Evolutionary conservation across 1,139 yeast species (phyloP), one percentile per base, ranked within the genome.

Genomic region (Candida frijolesensis): DNA sequence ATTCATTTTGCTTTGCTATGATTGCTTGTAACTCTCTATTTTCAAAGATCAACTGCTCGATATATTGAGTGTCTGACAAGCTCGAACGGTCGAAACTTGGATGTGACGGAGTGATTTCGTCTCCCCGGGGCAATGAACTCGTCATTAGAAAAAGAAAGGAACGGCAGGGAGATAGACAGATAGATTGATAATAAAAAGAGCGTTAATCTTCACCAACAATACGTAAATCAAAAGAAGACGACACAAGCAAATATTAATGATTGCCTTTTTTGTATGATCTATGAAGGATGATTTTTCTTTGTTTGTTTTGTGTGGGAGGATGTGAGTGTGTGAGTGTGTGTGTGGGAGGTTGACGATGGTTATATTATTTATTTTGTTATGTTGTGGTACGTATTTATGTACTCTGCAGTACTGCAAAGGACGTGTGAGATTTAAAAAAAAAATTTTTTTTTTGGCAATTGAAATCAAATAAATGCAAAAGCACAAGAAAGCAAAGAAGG

Each of bases 31-130:
- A 61, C 52, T 74, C 78, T 51, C 60, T 64, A 53, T 68, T 74
- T 52, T 76, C 80, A 53, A 70, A 71, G 34, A 70, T 47, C 40
- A 75, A 60, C 47, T 62, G 68, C 50, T 72, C 77, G 44, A 74
- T 72, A 54, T 57, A 74, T 47, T 74, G 72, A 10, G 54, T 54
- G 53, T 69, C 75, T 1, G 70, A 52, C 18, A 73, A 54, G 4
- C 50, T 48, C 8, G 68, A 59, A 41, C 78, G 57, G 55, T 74
- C 76, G 53, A 74, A 74, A 16, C 56, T 55, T 1, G 75, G 70
- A 53, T 73, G 67, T 10, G 77, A 73, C 4, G 78, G 78, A 7
- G 75, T 60, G 15, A 58, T 53, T 27, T 68, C 69, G 30, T 46
- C 39, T 34, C 32, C 6, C 15, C 25, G 7, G 8, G 38, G 38